Evolutionary conservation across 2,329 filamentous ascomycete species (phyloP), one percentile per base, ranked within the genome.

Genomic region (Aspergillus sp.): DNA sequence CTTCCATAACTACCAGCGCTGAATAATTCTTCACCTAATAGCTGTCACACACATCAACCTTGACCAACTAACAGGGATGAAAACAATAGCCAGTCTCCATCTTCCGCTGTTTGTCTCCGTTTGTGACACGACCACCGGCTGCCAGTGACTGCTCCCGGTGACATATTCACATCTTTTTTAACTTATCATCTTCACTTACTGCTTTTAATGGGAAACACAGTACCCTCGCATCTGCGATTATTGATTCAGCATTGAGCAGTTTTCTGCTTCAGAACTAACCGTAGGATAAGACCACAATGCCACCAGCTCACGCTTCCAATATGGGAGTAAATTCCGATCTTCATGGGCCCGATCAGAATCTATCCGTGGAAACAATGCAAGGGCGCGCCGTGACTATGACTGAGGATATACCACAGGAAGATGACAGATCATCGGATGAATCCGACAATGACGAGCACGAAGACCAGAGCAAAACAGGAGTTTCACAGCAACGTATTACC

Each of bases 401-500:
- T 17, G 7, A 10, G 23, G 23, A n/a, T 21, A 28, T 28, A 28
- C 8, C 13, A n/a, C 25, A 59, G 12, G 39, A 53, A 43, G 54
- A 65, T 12, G 45, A 65, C 15, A 64, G 47, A 25, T 63, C 65
- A 8, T 67, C 66, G 4, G 69, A 69, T 19, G 70, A 72, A 21
- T 75, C 74, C 5, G 69, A 74, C 4, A 60, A 65, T 4, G 72
- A 77, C 15, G 64, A 69, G 8, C 67, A 72, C 28, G 67, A 69
- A 54, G 5, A 47, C 5, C 25, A 47, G 4, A 53, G 62, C 36
- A 32, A 62, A 32, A 64, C 21, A 64, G 72, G 2, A 62, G 70
- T 10, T 72, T 76, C 78, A 0, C 78, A 84, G 49, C 80, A 78
- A 64, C 83, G 83, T 55, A 79, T 80, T 12, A 73, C 73, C 3